Evolutionary conservation across 2,329 filamentous ascomycete species (phyloP), one percentile per base, ranked within the genome.

Genomic region (Dryadomyces sulphureus): DNA sequence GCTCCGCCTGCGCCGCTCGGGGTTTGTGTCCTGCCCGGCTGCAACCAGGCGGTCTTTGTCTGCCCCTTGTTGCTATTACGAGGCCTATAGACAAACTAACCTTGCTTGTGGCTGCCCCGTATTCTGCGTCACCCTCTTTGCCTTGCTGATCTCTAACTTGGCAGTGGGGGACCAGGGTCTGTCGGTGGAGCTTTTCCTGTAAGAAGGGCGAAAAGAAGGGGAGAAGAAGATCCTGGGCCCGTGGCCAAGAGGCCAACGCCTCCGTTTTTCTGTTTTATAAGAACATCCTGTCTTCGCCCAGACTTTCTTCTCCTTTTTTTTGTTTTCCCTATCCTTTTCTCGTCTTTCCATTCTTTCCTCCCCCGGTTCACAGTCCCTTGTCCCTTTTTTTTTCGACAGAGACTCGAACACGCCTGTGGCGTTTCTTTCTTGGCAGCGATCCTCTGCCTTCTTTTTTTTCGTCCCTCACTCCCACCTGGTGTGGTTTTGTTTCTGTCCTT

Each of bases 391-490:
- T n/a, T 41, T 22, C 27, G 41, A n/a, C 16, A 36, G n/a, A 36
- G 32, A 43, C n/a, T 34, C 32, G 19, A 16, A 34, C n/a, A 38
- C 35, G 46, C 41, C 46, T 27, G 46, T 14, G 46, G 46, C 46
- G 46, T 24, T 48, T 38, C 22, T 19, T 45, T 45, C 42, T 42
- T 32, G 27, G 27, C 27, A 32, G 27, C 27, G 9, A 12, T 32
- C 11, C 27, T 43, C 19, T 45, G 11, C 14, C n/a, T 46, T 21
- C 9, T 25, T 20, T 17, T 41, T 36, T 2, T 38, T 45, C 11
- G 27, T 45, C 43, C 43, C 45, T 25, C 42, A 41, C 19, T 35
- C 7, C 56, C 56, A 57, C 53, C 55, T 57, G 54, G 55, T 41
- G 55, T 57, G 54, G 55, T 45, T 45, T 43, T 39, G 21, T 38